Percentiles rank a stretch among this genome's conserved stretches.
Conservation (phyloP, 192 early-diverging fungal genomes). For the Backusella morwellensis region DNA sequence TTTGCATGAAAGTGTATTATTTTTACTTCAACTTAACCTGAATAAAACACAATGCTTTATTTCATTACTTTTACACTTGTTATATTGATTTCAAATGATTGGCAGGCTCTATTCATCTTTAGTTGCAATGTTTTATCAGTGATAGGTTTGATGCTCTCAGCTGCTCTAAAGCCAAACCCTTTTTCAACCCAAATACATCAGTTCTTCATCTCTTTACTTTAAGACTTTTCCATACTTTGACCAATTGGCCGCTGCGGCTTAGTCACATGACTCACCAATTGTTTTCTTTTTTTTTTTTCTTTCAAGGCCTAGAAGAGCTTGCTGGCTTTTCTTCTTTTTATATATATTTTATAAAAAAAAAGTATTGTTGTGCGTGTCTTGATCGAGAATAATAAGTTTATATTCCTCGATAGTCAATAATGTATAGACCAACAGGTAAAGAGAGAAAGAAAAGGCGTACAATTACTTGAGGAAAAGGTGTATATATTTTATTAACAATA, state of each 20-base stretch:
- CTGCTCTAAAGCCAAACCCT: no score
- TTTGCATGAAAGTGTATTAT: no score
- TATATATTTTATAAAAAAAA: not conserved
- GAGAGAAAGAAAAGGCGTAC: not conserved
- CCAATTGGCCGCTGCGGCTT: not conserved
- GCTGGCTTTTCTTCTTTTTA: not conserved
- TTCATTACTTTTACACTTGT: not conserved
- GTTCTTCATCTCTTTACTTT: not conserved
- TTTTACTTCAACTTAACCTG: no score
- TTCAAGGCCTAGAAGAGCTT: not conserved
- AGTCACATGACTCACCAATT: not conserved
- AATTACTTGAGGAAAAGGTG: not conserved
- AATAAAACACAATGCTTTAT: no score
- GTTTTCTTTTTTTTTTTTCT: not conserved
- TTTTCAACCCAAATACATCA: no score
- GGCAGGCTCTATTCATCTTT: not conserved
- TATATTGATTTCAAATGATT: not conserved
- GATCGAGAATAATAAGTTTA: not conserved
- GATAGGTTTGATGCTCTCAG: not conserved
- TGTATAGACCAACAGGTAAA: slow-evolving; percentile 19
- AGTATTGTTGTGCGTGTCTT: not conserved
- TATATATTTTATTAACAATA: not conserved
- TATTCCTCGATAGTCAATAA: not conserved
- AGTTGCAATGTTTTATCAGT: no score
- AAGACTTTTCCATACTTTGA: not conserved